Evolutionary conservation across 2,329 filamentous ascomycete genomes (phyloP), one percentile per base, ranked within the genome.

Genomic region (Alternaria longipes): DNA sequence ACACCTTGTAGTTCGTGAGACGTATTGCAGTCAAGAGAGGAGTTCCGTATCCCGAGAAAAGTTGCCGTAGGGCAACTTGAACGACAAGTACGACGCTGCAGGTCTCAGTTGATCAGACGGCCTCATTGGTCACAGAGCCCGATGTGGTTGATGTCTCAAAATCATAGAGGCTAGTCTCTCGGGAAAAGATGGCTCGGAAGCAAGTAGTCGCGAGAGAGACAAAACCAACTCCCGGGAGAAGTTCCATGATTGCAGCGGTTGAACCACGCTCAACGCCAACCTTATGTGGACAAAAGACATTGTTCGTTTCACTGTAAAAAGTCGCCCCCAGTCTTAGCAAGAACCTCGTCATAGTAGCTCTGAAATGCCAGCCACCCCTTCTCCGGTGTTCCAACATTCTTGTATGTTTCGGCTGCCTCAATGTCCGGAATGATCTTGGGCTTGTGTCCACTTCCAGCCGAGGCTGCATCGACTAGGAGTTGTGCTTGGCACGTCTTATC

Each of bases 361-460:
- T 86, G 84, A 58, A 85, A 85, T 4, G 81, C 82, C 45, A 85
- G 72, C 83, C 82, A 86, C 0, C 83, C 84, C 66, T 85, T 86
- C 70, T 82, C 82, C 0, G 83, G 80, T 34, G 74, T 81, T 2
- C 81, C 82, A 1, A 83, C 79, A 56, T 80, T 78, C 62, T 74
- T 69, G 56, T 78, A 82, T 32, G 74, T 79, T 60, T 77, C 77
- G 5, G 59, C 65, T 4, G 80, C 81, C 59, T 82, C 81, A 34
- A 72, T 71, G 3, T 82, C 80, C 2, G 69, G 66, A 51, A 83
- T 81, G 28, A 77, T 72, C 46, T 78, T 81, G 59, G 78, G 78
- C 74, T 80, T 65, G 63, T 81, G 62, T 57, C 79, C 79, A 44
- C 71, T 79, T 11, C 73, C 72, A n/a, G 62, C 62, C 8, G 65